Conservation (phyloP, 2,329 filamentous ascomycete genomes). For the Penicillium sp. region DNA sequence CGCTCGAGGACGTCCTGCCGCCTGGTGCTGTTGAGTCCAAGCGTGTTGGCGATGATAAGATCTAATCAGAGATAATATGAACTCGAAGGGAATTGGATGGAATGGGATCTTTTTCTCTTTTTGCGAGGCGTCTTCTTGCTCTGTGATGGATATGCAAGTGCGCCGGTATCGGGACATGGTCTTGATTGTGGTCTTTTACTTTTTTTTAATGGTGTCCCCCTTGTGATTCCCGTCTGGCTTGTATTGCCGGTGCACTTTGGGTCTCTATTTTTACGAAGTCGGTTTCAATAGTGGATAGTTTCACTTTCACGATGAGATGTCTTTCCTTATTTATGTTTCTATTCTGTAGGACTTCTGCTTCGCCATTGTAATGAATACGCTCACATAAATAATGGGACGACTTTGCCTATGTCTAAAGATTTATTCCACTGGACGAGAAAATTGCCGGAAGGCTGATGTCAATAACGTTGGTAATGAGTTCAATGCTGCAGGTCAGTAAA, state of each 20-base stretch:
- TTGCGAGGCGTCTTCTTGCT: background rate
- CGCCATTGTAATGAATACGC: background rate
- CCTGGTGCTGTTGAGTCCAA: slow-evolving; percentile 10
- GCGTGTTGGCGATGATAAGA: slow-evolving; percentile 4
- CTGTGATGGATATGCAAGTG: background rate
- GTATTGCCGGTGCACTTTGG: background rate
- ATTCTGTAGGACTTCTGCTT: background rate
- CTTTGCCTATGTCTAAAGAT: background rate
- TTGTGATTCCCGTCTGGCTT: background rate
- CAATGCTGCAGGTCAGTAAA: background rate
- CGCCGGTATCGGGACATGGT: background rate
- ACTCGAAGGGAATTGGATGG: background rate
- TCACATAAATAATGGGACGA: background rate
- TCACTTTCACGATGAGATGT: background rate
- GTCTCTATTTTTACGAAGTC: background rate
- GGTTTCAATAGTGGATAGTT: background rate
- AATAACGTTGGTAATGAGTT: background rate
- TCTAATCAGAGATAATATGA: background rate
- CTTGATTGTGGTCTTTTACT: background rate
- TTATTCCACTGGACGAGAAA: background rate
- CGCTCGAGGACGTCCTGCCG: slow-evolving; percentile 56
- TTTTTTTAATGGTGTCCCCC: background rate
- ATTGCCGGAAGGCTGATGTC: background rate
- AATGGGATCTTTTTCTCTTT: background rate
- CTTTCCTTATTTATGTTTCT: background rate